Conservation (phyloP, 192 early-diverging fungal genomes). For the Coemansia sp. region DNA sequence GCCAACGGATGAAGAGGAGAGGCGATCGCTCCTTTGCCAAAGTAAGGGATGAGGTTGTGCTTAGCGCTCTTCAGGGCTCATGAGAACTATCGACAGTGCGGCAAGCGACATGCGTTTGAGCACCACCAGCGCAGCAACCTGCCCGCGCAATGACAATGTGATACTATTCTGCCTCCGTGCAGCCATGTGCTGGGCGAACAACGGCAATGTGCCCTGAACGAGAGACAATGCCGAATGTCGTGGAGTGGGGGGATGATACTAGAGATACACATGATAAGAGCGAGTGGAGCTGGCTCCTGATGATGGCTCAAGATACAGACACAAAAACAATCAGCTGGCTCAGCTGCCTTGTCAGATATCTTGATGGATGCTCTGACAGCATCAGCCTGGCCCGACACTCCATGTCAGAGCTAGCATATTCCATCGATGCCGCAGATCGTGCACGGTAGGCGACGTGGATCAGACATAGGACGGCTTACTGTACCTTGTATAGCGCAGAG, state of each 20-base stretch:
- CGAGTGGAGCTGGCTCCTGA: not conserved
- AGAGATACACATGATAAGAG: not conserved
- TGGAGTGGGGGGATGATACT: slow-evolving; percentile 5
- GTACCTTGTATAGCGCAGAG: slow-evolving; percentile 9
- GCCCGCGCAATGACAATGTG: slow-evolving; percentile 5
- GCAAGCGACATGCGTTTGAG: not conserved
- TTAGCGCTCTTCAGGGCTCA: not conserved
- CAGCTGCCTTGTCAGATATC: not conserved
- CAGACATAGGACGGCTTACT: not conserved
- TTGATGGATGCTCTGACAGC: not conserved
- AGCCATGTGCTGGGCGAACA: slow-evolving; percentile 9
- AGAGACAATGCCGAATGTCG: not conserved
- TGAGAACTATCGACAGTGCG: not conserved
- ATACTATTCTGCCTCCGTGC: slow-evolving; percentile 3
- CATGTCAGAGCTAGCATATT: not conserved
- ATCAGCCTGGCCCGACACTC: not conserved
- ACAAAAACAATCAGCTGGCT: not conserved
- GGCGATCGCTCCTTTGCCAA: not conserved
- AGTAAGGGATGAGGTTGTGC: not conserved
- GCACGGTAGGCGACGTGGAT: not conserved
- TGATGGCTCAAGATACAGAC: slow-evolving; percentile 9
- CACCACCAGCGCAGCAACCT: not conserved
- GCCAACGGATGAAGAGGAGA: not conserved
- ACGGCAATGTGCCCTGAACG: slow-evolving; percentile 6
- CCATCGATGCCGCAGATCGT: not conserved